These are phyloP conservation scores for Dendrobium huoshanense DNA, from an alignment of 106 monocot species.

Conservation along the genomic window DNA sequence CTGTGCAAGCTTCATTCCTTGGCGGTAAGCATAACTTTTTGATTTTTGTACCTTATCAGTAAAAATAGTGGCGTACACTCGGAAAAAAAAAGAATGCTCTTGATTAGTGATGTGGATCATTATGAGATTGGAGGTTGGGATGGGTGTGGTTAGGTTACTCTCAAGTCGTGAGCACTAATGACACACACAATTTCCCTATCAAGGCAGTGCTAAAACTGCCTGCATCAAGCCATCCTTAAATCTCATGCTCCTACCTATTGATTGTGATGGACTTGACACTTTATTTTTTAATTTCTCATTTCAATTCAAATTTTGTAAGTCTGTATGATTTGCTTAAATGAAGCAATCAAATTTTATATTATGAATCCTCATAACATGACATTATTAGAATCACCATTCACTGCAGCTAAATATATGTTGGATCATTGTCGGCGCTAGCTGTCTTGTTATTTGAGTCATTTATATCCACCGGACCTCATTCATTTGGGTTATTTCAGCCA, in stretches of 20 bases:
- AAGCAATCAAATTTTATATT: not conserved
- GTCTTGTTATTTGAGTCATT: not conserved
- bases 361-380: not conserved
- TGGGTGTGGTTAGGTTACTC: not conserved
- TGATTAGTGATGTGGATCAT: not conserved
- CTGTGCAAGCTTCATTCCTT: constrained; percentile 75
- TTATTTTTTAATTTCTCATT: not conserved
- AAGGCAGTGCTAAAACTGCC: not conserved
- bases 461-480: not conserved
- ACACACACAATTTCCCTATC: not conserved
- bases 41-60: not conserved
- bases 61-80: not conserved
- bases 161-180: not conserved
- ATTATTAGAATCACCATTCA: not conserved
- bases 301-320: not conserved
- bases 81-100: not conserved
- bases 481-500: not conserved
- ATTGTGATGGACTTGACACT: not conserved
- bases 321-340: not conserved
- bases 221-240: not conserved
- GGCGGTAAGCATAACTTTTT: constrained; percentile 47
- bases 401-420: not conserved
- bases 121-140: not conserved
- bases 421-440: not conserved
- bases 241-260: not conserved